Evolutionary conservation across 352 stramenopile genomes (phyloP), one percentile per base, ranked within the genome.

Genomic region (Pythium periplocum): DNA sequence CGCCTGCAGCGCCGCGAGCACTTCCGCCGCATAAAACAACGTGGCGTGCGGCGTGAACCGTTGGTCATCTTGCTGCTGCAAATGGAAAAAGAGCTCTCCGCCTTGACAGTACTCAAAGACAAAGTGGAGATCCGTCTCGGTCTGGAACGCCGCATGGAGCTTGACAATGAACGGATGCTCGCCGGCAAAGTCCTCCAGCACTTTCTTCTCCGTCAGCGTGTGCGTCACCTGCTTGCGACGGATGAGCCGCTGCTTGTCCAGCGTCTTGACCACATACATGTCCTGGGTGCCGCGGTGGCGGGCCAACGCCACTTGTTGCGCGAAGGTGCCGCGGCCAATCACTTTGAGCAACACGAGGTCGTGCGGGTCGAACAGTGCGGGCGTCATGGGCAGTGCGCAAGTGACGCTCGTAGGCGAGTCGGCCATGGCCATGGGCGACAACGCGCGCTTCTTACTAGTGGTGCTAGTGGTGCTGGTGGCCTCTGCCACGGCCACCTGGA

Each of bases 91-190:
- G 48, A 93, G 76, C 62, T 93, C 83, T 17, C 83, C 83, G 33
- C 83, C 83, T 51, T 87, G 80, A 46, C 83, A 93, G 63, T 86
- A 93, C 60, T 93, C 83, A 45, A 93, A 68, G 56, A 93, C 80
- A 47, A 93, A 90, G 61, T 93, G 73, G 39, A 93, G 71, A 46
- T 93, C 80, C 38, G 65, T 69, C 31, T 79, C 68, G 11, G 83
- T 93, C 68, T 90, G 78, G 63, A 91, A 91, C 30, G 77, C 60
- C 37, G 76, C 70, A 55, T 83, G 73, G 45, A 91, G 71, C 49
- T 80, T 73, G 41, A 93, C 80, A 38, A 93, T 87, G 60, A 93
- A 93, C 38, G 80, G 80, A 45, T 91, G 77, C 37, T 38, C 33
- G 44, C 75, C 81, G 31, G 64, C 64, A 26, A 90, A 57, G 4